Percentiles rank a stretch among this genome's conserved stretches.
Conservation (phyloP, 1,139 yeast species). For the Kurtzmaniella natalensis region DNA sequence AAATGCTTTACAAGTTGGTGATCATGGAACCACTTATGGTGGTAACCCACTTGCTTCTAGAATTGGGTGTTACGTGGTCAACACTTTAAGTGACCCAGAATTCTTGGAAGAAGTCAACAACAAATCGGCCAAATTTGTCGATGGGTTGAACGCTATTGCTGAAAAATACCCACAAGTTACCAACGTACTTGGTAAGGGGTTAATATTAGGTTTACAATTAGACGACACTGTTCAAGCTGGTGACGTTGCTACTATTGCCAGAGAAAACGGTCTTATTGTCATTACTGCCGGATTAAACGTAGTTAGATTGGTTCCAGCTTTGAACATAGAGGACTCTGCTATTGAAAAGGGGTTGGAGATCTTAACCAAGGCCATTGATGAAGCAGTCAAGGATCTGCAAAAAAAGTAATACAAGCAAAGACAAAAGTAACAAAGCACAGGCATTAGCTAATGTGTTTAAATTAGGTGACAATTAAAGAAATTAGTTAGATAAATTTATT, state of each 20-base stretch:
- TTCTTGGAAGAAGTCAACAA: slow-evolving; percentile 57
- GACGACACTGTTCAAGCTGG: slow-evolving; percentile 52
- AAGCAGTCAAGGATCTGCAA: slow-evolving; percentile 6
- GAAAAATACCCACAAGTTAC: slow-evolving; percentile 50
- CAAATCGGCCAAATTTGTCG: slow-evolving; percentile 52
- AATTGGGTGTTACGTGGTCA: slow-evolving; percentile 72
- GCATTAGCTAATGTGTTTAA: no score
- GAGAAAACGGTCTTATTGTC: slow-evolving; percentile 74
- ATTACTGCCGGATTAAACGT: slow-evolving; percentile 92
- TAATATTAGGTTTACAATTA: slow-evolving; percentile 80
- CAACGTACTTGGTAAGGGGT: slow-evolving; percentile 82
- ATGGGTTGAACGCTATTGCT: slow-evolving; percentile 49
- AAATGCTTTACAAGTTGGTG: slow-evolving; percentile 72
- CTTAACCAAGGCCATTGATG: slow-evolving; percentile 32
- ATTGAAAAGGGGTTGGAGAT: slow-evolving; percentile 68
- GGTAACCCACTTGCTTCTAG: slow-evolving; percentile 93
- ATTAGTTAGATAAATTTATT: no score
- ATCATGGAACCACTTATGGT: slow-evolving; percentile 97
- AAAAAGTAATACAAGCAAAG: no score
- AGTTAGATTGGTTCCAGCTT: slow-evolving; percentile 85
- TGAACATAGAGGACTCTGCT: slow-evolving; percentile 70
- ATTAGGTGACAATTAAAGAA: no score
- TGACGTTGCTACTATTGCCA: slow-evolving; percentile 61
- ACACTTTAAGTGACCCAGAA: slow-evolving; percentile 54
- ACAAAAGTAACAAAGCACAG: no score